A percentile compares a stretch with the other conserved stretches of the same genome.
Conservation (phyloP, 2,329 filamentous ascomycete species). For the Elsinoe australis region DNA sequence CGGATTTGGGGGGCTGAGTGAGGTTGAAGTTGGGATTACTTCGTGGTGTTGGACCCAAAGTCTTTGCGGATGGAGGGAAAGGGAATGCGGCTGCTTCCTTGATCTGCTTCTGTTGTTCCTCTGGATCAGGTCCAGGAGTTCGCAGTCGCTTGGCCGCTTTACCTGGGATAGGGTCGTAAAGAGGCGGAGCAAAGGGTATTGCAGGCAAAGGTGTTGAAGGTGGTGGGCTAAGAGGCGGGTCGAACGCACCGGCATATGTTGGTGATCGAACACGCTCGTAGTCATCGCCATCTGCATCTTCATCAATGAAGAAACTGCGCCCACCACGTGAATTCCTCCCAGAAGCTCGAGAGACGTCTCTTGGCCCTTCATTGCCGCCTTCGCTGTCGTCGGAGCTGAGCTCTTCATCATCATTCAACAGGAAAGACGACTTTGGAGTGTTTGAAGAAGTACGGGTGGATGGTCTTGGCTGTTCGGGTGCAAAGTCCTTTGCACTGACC, state of each 20-base stretch:
- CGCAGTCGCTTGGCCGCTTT: conserved; percentile 10
- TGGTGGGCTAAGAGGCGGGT: conserved; percentile 13
- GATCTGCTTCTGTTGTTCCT: background rate
- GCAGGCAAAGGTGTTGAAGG: conserved; percentile 15
- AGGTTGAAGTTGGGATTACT: conserved; percentile 7
- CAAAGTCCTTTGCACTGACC: background rate
- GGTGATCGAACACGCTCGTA: conserved; percentile 25
- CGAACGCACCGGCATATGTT: conserved; percentile 19
- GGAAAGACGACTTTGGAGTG: conserved; percentile 38
- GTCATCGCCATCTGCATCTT: conserved; percentile 38
- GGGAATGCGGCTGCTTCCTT: conserved; percentile 10
- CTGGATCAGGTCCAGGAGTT: conserved; percentile 5
- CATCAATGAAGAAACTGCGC: conserved; percentile 45
- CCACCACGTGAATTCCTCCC: conserved; percentile 26
- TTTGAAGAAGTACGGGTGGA: conserved; percentile 13
- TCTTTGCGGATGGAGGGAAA: background rate
- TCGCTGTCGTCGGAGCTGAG: conserved; percentile 47
- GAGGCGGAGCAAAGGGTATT: conserved; percentile 6
- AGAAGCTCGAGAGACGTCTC: background rate
- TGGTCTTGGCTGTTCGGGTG: background rate
- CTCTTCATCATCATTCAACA: conserved; percentile 48
- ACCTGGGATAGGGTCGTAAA: conserved; percentile 14
- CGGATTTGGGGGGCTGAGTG: conserved; percentile 4
- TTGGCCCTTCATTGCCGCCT: background rate
- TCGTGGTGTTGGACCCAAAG: background rate